Evolutionary conservation across 2,329 filamentous ascomycete species (phyloP).

Genomic region (Hypoxylon sp.): DNA sequence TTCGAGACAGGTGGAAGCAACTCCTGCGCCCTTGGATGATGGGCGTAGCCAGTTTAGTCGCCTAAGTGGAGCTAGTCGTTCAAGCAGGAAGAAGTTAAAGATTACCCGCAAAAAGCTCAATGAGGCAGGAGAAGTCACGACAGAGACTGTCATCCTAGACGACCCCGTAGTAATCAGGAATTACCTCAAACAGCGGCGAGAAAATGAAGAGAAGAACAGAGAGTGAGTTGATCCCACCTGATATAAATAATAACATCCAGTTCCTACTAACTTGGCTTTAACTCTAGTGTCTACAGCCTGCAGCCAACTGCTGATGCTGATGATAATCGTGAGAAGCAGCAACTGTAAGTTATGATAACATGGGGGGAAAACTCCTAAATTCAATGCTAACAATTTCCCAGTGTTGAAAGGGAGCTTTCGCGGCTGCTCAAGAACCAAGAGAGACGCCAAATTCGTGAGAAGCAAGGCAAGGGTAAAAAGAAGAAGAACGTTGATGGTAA

Average conservation of each 20-base stretch:
- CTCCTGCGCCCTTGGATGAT: slow-evolving; percentile 78
- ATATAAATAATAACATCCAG: slow-evolving; percentile 32
- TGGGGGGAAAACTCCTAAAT: slow-evolving; percentile 51
- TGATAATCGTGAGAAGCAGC: slow-evolving; percentile 64
- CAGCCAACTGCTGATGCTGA: slow-evolving; percentile 65
- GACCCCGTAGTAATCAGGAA: slow-evolving; percentile 90
- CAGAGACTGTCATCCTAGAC: slow-evolving; percentile 72
- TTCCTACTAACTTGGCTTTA: slow-evolving; percentile 54
- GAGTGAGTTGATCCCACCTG: slow-evolving; percentile 69
- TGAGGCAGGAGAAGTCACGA: slow-evolving; percentile 73
- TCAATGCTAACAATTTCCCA: slow-evolving; percentile 58
- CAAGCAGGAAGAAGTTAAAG: slow-evolving; percentile 74
- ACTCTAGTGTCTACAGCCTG: slow-evolving; percentile 63
- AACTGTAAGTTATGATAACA: slow-evolving; percentile 50
- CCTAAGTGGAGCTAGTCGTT: slow-evolving; percentile 76
- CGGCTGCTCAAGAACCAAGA: slow-evolving; percentile 93
- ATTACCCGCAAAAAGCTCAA: slow-evolving; percentile 79
- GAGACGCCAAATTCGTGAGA: slow-evolving; percentile 88
- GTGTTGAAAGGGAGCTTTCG: slow-evolving; percentile 79
- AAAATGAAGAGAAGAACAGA: slow-evolving; percentile 77
- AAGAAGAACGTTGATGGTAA: slow-evolving; percentile 58
- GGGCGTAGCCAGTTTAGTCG: slow-evolving; percentile 83
- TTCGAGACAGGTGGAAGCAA: slow-evolving; percentile 76
- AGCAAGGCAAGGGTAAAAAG: slow-evolving; percentile 77
- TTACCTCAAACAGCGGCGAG: slow-evolving; percentile 83